Evolutionary conservation across 805 yeast genomes (phyloP).

Genomic region (Wickerhamomyces chaumierensis): DNA sequence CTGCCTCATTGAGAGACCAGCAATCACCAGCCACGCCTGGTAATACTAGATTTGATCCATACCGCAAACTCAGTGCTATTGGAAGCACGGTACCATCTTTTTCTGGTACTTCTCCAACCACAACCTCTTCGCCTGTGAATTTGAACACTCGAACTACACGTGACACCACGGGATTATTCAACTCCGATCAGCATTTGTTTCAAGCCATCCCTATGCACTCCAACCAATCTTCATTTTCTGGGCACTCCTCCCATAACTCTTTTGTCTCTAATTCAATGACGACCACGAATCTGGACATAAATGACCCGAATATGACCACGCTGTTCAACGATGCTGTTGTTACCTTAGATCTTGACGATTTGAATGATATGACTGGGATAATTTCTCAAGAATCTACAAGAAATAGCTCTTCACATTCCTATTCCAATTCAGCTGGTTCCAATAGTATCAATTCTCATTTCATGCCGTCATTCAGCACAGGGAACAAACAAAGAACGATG

Average conservation of each 20-base stretch:
- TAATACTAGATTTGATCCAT: neutral
- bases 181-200: neutral
- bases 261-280: constrained; percentile 1
- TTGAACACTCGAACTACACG: no score
- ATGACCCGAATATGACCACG: neutral
- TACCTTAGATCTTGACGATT: constrained; percentile 23
- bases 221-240: no score
- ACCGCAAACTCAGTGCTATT: neutral
- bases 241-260: neutral
- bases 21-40: neutral
- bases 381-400: constrained; percentile 11
- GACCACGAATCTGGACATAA: neutral
- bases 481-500: no score
- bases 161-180: neutral
- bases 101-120: neutral
- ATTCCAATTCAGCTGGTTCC: neutral
- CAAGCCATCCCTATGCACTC: neutral
- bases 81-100: neutral
- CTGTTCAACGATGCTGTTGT: constrained; percentile 25
- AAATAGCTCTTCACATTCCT: neutral
- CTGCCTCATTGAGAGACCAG: neutral
- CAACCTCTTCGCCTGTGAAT: no score
- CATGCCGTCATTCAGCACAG: no score
- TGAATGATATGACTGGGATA: constrained; percentile 41
- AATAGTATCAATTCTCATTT: no score